Conservation (phyloP, 805 yeast species). For the Candida nemodendra region DNA sequence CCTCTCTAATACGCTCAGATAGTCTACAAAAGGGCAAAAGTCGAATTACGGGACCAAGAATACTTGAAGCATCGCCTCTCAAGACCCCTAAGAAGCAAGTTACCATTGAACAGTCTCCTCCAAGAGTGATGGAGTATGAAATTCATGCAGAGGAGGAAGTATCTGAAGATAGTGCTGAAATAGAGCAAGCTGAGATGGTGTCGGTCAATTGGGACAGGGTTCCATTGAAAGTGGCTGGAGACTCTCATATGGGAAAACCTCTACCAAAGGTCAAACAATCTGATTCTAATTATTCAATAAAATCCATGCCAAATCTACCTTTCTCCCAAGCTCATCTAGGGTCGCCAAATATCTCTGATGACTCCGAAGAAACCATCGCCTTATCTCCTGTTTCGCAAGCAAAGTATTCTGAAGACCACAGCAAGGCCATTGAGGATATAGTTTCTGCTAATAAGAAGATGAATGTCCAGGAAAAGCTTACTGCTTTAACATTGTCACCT, state of each 20-base stretch:
- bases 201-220: slow-evolving; percentile 30
- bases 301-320: slow-evolving; percentile 34
- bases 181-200: slow-evolving; percentile 13
- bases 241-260: slow-evolving; percentile 27
- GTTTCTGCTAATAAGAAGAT: slow-evolving; percentile 23
- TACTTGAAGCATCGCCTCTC: slow-evolving; percentile 18
- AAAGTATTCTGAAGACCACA: slow-evolving; percentile 8
- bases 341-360: slow-evolving; percentile 22
- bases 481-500: slow-evolving; percentile 36
- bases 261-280: slow-evolving; percentile 38
- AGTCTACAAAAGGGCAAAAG: slow-evolving; percentile 20
- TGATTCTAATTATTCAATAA: slow-evolving; percentile 29
- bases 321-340: slow-evolving; percentile 8
- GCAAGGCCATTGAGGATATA: slow-evolving; percentile 29
- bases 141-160: slow-evolving; percentile 21
- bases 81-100: slow-evolving; percentile 36
- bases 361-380: slow-evolving; percentile 31
- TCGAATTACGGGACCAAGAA: slow-evolving; percentile 33
- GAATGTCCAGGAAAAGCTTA: slow-evolving; percentile 45
- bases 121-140: slow-evolving; percentile 37
- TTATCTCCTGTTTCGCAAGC: slow-evolving; percentile 21
- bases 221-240: slow-evolving; percentile 15
- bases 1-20: slow-evolving; percentile 16
- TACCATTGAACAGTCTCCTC: slow-evolving; percentile 38
- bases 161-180: slow-evolving; percentile 8